These are phyloP conservation scores for Coemansia erecta DNA, from an alignment of 192 early-diverging fungal species.

Conservation along the genomic window DNA sequence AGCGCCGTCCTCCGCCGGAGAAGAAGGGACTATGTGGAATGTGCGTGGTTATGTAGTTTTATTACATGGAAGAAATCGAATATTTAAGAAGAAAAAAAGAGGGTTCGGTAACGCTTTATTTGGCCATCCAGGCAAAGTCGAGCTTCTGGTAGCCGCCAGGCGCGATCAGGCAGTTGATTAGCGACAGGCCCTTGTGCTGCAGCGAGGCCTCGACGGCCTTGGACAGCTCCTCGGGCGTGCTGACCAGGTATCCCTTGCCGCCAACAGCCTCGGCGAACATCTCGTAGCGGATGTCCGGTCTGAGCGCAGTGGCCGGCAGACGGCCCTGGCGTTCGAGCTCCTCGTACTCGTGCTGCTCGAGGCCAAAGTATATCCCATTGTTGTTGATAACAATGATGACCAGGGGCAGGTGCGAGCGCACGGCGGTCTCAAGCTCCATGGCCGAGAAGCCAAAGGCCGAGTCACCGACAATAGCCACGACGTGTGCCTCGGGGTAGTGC, in stretches of 20 bases:
- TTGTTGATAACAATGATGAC: constrained; percentile 77
- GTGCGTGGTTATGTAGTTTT: constrained; percentile 43
- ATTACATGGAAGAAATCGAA: too few species aligned
- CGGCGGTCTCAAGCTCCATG: constrained; percentile 75
- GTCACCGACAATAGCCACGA: constrained; percentile 72
- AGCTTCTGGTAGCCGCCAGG: constrained; percentile 63
- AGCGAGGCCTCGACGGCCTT: constrained; percentile 53
- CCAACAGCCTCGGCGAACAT: constrained; percentile 66
- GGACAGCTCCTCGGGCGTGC: constrained; percentile 57
- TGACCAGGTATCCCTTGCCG: constrained; percentile 58
- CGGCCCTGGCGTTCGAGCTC: constrained; percentile 24
- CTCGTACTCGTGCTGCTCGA: constrained; percentile 55
- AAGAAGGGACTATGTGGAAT: constrained; percentile 28
- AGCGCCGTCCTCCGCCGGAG: constrained; percentile 2
- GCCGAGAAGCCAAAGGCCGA: constrained; percentile 80
- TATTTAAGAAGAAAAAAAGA: too few species aligned
- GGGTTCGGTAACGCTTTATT: too few species aligned
- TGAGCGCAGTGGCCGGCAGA: constrained; percentile 63
- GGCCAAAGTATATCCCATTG: constrained; percentile 72
- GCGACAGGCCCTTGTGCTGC: constrained; percentile 46
- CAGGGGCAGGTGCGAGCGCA: constrained; percentile 60
- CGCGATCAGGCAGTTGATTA: constrained; percentile 68
- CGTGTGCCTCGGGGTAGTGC: constrained; percentile 45
- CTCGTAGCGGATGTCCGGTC: constrained; percentile 67
- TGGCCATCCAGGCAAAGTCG: constrained; percentile 56